Base-by-base conservation (phyloP, 2,329 filamentous ascomycete species). In the Diaporthe vexans region DNA sequence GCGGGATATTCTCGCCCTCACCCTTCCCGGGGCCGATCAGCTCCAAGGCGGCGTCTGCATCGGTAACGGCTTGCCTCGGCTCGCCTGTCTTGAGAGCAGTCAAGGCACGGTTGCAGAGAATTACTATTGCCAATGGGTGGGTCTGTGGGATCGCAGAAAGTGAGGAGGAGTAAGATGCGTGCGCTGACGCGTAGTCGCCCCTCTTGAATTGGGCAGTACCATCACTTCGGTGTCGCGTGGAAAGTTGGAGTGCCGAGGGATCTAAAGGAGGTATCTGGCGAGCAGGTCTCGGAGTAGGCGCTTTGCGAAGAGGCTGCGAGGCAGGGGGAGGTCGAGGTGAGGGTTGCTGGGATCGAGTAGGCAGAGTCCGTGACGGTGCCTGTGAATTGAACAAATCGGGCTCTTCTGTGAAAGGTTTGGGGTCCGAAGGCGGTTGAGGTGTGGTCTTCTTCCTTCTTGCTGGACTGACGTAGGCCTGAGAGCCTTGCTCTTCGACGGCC, bases 201-300 rank as follows among this genome's bases (percentile, higher is more conserved):
- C 94, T 91, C 84, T 98, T 98, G 85, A 98, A 98, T 77, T 97
- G 94, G 71, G 94, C 93, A 13, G 95, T 94, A 24, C 96, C 97
- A 76, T 92, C 92, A 63, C 93, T 88, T 19, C 97, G 93, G 79
- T 97, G 91, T 61, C 91, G 89, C n/a, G 93, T 93, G 13, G 95
- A 98, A 5, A 91, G 91, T 76, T 93, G 90, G 24, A 98, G 87
- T 0, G 92, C 92, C 9, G 91, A 88, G 1, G 92, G 85, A 5
- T 94, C 92, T 17, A 97, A 86, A 1, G 88, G 81, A 1, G 96
- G 95, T 46, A 94, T 86, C 48, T 88, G 87, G 19, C 92, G 88
- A 56, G 74, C 56, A 43, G 89, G 87, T 13, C 85, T 86, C 67
- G 87, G 86, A 1, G 78, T 76, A 4, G 81, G 74, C 46, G 79